A percentile compares a stretch with the other conserved stretches of the same genome.
phyloP scores from a whole-genome alignment of 2,329 filamentous ascomycete species.

The Penicillium sp. region DNA sequence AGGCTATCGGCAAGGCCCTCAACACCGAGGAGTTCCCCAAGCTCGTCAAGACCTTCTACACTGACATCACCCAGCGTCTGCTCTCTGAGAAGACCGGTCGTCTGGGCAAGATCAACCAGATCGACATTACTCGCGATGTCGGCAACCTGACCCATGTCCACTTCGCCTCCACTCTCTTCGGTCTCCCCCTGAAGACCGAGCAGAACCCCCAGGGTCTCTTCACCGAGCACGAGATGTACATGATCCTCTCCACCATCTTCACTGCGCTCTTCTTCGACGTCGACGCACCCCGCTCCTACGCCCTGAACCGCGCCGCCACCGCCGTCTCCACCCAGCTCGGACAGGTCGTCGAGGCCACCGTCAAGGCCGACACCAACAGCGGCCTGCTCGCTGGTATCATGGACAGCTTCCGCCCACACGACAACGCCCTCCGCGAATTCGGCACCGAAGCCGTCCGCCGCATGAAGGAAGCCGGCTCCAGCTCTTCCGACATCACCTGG shows the following conservation, averaged over 20 bases:
- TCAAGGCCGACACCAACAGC: slow-evolving; percentile 62
- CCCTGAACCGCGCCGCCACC: slow-evolving; percentile 60
- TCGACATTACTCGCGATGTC: slow-evolving; percentile 68
- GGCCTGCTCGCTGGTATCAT: slow-evolving; percentile 58
- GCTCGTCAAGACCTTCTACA: slow-evolving; percentile 68
- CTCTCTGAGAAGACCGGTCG: slow-evolving; percentile 66
- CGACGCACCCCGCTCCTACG: slow-evolving; percentile 68
- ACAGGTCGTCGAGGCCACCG: slow-evolving; percentile 63
- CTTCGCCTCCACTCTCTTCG: slow-evolving; percentile 58
- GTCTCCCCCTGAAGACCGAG: slow-evolving; percentile 57
- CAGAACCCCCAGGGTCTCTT: slow-evolving; percentile 55
- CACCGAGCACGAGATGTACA: slow-evolving; percentile 60
- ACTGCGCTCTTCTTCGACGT: slow-evolving; percentile 66
- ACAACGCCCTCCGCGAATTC: slow-evolving; percentile 62
- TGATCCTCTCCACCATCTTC: slow-evolving; percentile 66
- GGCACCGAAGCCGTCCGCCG: slow-evolving; percentile 67
- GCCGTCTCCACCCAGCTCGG: slow-evolving; percentile 63
- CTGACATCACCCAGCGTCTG: slow-evolving; percentile 62
- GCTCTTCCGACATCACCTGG: slow-evolving; percentile 68
- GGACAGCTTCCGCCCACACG: slow-evolving; percentile 52
- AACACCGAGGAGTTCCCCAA: slow-evolving; percentile 64
- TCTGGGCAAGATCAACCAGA: slow-evolving; percentile 63
- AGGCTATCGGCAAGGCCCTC: slow-evolving; percentile 59
- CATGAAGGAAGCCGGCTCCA: slow-evolving; percentile 65
- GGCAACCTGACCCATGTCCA: slow-evolving; percentile 59